Base-by-base conservation (phyloP, 2,329 filamentous ascomycete genomes). In the Fusarium domesticum region DNA sequence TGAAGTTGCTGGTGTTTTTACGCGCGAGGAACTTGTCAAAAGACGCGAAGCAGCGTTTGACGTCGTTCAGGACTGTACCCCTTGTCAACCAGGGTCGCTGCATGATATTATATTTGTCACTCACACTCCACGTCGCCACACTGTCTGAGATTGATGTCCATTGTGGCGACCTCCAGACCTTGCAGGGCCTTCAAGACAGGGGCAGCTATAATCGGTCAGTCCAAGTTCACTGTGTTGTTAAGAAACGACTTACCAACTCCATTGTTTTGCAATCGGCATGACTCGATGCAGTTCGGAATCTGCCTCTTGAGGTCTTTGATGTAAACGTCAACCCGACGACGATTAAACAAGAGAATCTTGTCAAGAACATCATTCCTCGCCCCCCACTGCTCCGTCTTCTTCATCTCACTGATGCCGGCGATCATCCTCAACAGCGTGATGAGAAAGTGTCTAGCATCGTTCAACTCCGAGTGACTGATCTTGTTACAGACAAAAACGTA, bases 401-500 rank as follows among this genome's bases (percentile, higher is more conserved):
- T 6, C 15, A 51, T 40, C 0, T 3, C 6, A 3, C 36, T 33
- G 1, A 47, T 42, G 1, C 41, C 48, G 3, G 25, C 43, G 1
- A 61, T 10, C 8, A 36, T 56, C 0, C 4, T 12, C 3, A 63
- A 6, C 0, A 63, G 23, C 5, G 34, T n/a, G 1, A 12, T 7
- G 0, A 62, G 15, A 8, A 58, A 61, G 1, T 23, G 16, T 1
- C 14, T 33, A 0, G 53, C 51, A 1, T 18, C 35, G 0, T 7
- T 1, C 1, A 61, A 38, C 3, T 36, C 37, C 0, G 18, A 2
- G 0, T 3, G 3, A 6, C 20, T 47, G 6, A 54, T 40, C 17
- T 57, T 45, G 31, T 68, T 69, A 2, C 60, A 67, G 0, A 54
- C 63, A 43, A 69, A 55, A 6, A 58, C 42, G 20, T 67, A 69